Evolutionary conservation across 2,329 filamentous ascomycete genomes (phyloP).

Genomic region (Fusarium sp.): DNA sequence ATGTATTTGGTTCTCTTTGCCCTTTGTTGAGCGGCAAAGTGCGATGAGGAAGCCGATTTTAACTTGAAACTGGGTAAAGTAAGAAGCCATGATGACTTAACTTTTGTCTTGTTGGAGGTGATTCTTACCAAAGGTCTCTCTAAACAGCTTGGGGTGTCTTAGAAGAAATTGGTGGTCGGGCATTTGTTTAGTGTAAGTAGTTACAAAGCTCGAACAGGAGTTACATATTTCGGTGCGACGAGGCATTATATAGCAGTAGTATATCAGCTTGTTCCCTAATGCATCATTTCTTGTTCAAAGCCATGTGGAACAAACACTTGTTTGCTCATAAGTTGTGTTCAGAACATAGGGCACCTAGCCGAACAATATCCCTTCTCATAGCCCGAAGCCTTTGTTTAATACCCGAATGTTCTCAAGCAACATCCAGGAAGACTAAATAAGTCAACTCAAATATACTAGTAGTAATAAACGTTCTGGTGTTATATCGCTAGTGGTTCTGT

Average conservation of each 20-base stretch:
- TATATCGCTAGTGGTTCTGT: too few relatives aligned
- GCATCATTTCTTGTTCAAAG: background rate
- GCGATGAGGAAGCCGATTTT: slow-evolving; percentile 24
- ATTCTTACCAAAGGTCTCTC: background rate
- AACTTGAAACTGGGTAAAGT: background rate
- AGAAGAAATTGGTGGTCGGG: background rate
- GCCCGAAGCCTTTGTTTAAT: background rate
- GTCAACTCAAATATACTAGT: too few relatives aligned
- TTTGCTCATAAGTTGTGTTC: background rate
- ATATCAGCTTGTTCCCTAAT: background rate
- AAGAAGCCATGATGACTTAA: background rate
- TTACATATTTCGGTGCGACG: background rate
- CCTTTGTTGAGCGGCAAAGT: background rate
- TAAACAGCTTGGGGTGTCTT: background rate
- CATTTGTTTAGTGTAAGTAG: background rate
- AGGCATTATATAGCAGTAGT: background rate
- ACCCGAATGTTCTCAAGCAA: too few relatives aligned
- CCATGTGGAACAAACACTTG: background rate
- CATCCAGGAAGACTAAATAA: too few relatives aligned
- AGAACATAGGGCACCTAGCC: background rate
- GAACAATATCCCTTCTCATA: background rate
- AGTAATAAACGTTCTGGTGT: too few relatives aligned
- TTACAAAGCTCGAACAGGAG: background rate
- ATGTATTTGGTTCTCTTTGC: background rate
- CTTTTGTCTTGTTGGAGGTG: background rate